phyloP scores from a whole-genome alignment of 331 rosid genomes.

The Stylosanthes scabra region DNA sequence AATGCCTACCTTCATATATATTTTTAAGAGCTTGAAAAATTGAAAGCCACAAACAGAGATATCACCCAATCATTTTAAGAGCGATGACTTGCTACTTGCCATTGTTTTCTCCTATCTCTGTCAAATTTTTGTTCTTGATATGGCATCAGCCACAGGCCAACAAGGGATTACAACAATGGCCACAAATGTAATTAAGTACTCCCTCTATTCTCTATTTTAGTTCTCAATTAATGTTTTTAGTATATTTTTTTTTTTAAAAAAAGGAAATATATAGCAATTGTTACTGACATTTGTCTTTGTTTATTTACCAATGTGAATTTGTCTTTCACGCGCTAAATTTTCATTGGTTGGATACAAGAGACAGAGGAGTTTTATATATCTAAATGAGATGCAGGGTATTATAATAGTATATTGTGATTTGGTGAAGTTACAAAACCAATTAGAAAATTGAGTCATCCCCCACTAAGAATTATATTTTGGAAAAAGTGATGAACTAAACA shows the following conservation, averaged over 20 bases:
- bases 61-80: constrained; percentile 2
- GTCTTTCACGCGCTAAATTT: not conserved
- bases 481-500: constrained; percentile 9
- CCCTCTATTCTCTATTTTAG: too few species aligned
- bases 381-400: not conserved
- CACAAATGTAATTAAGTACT: too few species aligned
- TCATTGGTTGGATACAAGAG: not conserved
- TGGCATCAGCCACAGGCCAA: constrained; percentile 5
- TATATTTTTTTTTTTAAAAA: too few species aligned
- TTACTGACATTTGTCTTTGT: too few species aligned
- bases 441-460: not conserved
- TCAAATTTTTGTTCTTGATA: constrained; percentile 10
- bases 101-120: constrained; percentile 28
- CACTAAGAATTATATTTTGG: constrained; percentile 13
- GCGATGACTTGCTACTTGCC: constrained; percentile 15
- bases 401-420: not conserved
- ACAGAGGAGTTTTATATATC: not conserved
- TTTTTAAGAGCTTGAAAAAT: constrained; percentile 33
- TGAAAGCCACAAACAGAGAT: not conserved
- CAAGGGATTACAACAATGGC: not conserved
- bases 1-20: not conserved
- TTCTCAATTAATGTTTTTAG: too few species aligned
- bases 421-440: constrained; percentile 4
- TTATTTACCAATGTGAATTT: not conserved
- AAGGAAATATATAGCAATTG: too few species aligned